A percentile compares a stretch with the other conserved stretches of the same genome.
Conservation (phyloP, 164 flowering plant genomes). For the Brasenia schreberi region DNA sequence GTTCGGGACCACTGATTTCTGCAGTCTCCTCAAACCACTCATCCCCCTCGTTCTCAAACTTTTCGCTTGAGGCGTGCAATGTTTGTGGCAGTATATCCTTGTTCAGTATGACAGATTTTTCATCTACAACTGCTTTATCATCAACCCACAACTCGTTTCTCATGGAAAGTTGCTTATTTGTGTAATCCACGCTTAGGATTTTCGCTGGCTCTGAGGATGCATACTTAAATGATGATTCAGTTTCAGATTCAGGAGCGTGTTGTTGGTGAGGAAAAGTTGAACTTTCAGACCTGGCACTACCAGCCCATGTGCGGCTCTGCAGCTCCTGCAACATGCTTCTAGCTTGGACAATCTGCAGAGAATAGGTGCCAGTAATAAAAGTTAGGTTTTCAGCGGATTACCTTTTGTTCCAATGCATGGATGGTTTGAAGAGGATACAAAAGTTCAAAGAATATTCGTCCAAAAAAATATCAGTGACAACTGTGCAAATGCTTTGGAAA, state of each 20-base stretch:
- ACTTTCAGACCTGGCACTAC: conserved; percentile 15
- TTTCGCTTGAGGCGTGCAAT: conserved; percentile 7
- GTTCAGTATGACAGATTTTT: conserved; percentile 23
- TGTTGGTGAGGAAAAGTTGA: neutral
- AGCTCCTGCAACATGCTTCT: conserved; percentile 54
- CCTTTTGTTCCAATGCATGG: too few species aligned
- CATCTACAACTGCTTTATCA: conserved; percentile 57
- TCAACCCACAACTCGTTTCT: conserved; percentile 33
- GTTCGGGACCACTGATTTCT: conserved; percentile 32
- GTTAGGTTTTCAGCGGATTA: too few species aligned
- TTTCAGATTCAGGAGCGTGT: neutral
- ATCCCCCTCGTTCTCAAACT: conserved; percentile 56
- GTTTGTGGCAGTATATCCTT: conserved; percentile 10
- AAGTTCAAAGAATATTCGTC: too few species aligned
- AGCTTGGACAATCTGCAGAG: conserved; percentile 66
- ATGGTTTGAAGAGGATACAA: too few species aligned
- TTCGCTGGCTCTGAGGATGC: neutral
- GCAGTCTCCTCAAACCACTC: conserved; percentile 71
- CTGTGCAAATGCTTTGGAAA: too few species aligned
- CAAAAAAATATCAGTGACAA: too few species aligned
- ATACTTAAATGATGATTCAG: neutral
- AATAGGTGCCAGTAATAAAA: neutral
- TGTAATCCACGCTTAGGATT: conserved; percentile 12
- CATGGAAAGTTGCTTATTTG: conserved; percentile 38
- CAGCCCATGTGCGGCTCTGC: conserved; percentile 19